These are phyloP conservation scores for Petunia axillaris DNA, from an alignment of 257 asterid genomes.

Conservation along the genomic window DNA sequence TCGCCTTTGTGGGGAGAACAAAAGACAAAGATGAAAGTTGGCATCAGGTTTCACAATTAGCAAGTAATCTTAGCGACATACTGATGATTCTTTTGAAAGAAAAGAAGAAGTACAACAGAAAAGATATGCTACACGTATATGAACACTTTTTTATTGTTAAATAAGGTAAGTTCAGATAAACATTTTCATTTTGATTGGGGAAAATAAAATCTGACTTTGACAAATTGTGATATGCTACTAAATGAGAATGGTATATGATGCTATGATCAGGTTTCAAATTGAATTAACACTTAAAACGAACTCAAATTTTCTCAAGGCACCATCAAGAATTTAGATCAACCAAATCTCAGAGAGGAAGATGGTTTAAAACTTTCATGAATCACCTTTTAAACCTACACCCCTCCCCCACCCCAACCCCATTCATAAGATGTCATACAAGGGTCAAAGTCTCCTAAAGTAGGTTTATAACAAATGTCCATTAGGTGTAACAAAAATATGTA, in stretches of 20 bases:
- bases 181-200: not conserved
- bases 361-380: not conserved
- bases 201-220: not conserved
- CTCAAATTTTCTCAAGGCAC: not conserved
- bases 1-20: conserved; percentile 44
- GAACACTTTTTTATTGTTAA: no score
- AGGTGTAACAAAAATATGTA: not conserved
- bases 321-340: conserved; percentile 10
- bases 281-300: not conserved
- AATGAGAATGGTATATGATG: not conserved
- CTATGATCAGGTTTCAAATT: not conserved
- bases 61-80: not conserved
- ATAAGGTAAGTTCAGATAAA: not conserved
- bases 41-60: not conserved
- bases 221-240: not conserved
- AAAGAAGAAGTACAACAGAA: no score
- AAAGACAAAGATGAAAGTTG: not conserved
- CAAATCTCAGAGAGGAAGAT: not conserved
- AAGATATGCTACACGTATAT: not conserved
- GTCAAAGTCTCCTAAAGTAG: not conserved
- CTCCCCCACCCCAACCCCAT: not conserved
- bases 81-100: not conserved
- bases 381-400: no score
- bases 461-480: not conserved
- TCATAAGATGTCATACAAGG: not conserved